A percentile compares a stretch with the other conserved stretches of the same genome.
Conservation (phyloP, 805 yeast species). For the Yarrowia keelungensis region DNA sequence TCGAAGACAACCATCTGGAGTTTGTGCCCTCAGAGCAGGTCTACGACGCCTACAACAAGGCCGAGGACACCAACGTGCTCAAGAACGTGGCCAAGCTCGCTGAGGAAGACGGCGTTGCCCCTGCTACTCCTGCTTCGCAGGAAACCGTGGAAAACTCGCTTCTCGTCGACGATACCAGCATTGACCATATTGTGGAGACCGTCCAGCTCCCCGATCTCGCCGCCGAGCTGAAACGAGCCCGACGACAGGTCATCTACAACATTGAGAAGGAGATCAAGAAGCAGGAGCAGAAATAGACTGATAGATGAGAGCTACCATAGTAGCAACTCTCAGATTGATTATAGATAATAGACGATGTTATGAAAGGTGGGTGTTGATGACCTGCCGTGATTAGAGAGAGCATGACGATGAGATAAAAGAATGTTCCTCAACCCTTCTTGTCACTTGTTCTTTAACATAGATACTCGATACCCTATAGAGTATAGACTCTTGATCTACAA, state of each 20-base stretch:
- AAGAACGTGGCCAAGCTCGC: not conserved
- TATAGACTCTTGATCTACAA: too few species aligned
- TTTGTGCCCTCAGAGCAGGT: conserved; percentile 38
- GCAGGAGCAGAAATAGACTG: conserved; percentile 1
- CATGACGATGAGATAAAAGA: too few species aligned
- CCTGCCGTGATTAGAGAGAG: too few species aligned
- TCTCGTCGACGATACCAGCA: conserved; percentile 56
- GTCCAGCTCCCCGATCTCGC: conserved; percentile 51
- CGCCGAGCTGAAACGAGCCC: conserved; percentile 45
- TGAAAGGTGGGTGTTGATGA: too few species aligned
- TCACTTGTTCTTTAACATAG: too few species aligned
- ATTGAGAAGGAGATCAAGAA: conserved; percentile 29
- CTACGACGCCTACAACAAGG: conserved; percentile 45
- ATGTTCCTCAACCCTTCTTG: too few species aligned
- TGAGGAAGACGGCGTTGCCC: not conserved
- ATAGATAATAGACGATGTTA: conserved; percentile 4
- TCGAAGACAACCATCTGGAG: conserved; percentile 55
- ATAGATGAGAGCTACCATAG: not conserved
- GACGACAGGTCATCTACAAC: conserved; percentile 43
- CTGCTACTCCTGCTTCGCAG: not conserved
- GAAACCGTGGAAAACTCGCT: conserved; percentile 33
- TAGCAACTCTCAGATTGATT: not conserved
- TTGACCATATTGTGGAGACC: conserved; percentile 55
- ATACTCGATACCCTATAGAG: too few species aligned
- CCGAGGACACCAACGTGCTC: conserved; percentile 47